Evolutionary conservation across 106 monocot genomes (phyloP), one percentile per base, ranked within the genome.

Genomic region (Dactylorhiza incarnata): DNA sequence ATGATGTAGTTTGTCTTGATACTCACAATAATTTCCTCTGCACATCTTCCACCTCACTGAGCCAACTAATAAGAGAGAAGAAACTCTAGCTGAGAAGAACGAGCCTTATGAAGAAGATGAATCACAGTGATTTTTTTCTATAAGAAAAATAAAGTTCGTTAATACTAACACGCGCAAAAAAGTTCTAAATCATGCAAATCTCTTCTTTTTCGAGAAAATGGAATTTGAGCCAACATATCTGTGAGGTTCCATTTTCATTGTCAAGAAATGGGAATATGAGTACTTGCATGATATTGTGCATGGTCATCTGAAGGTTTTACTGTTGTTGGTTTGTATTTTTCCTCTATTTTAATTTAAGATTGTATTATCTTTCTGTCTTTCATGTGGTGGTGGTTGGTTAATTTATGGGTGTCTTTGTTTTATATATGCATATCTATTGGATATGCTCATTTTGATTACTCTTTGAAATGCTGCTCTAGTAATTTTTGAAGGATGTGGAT

Each of bases 401-500:
- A 65, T 65, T 65, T 65, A 20, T 24, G 12, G 0, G 4, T 20
- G 22, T 59, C 54, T 65, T 29, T 65, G 37, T 37, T n/a, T n/a
- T 29, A 65, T 65, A 26, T 10, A 13, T 29, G 37, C 29, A 11
- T 65, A 13, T 29, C 29, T 29, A 29, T 26, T 65, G 2, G 29
- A 65, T 65, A 29, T 11, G 26, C 29, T 29, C 29, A 65, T 65
- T 65, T 65, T 65, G 29, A 65, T 65, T 65, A 52, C 51, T 52
- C 51, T 65, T 65, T 29, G 29, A 29, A 13, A 14, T 29, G 65
- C 65, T 26, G 29, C 29, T 65, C 29, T 29, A 37, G 29, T 65
- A 65, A 29, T 65, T 59, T 22, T 25, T 26, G 15, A 75, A 78
- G 77, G 74, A 74, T 52, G 47, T 45, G 7, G 63, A 68, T 72